Conservation (phyloP, 2,329 filamentous ascomycete species). For the Botryotinia globosa region DNA sequence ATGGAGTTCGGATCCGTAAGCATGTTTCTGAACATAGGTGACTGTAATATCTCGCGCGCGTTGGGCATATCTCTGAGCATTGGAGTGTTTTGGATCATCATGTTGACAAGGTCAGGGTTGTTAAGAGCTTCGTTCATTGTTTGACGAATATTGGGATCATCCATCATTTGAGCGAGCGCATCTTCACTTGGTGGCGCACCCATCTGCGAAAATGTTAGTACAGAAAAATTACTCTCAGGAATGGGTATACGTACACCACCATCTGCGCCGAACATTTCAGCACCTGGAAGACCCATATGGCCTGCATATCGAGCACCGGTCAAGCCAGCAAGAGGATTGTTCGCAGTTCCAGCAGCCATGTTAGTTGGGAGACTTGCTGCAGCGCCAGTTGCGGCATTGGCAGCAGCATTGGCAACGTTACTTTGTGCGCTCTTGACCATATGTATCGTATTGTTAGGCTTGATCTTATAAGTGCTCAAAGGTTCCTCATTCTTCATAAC, state of each 20-base stretch:
- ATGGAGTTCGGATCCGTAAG: conserved; percentile 88
- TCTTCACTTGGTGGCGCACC: conserved; percentile 81
- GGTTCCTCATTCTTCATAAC: conserved; percentile 95
- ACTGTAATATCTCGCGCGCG: conserved; percentile 81
- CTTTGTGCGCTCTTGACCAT: conserved; percentile 95
- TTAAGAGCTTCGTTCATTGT: conserved; percentile 92
- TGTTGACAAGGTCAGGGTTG: conserved; percentile 91
- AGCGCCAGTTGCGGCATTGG: conserved; percentile 42
- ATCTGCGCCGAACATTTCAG: conserved; percentile 88
- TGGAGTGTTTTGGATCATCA: conserved; percentile 91
- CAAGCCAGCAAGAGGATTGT: conserved; percentile 84
- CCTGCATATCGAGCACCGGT: conserved; percentile 94
- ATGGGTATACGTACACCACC: conserved; percentile 69
- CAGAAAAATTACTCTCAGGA: neutral
- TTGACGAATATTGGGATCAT: conserved; percentile 81
- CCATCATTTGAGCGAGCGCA: conserved; percentile 77
- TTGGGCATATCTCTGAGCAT: conserved; percentile 70
- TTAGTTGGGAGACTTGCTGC: conserved; percentile 67
- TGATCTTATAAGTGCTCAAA: conserved; percentile 86
- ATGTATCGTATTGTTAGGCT: conserved; percentile 91
- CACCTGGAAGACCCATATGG: conserved; percentile 81
- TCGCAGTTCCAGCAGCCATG: conserved; percentile 78
- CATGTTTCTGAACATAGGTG: conserved; percentile 85
- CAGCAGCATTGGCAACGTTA: conserved; percentile 49
- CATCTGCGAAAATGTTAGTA: conserved; percentile 60